Conservation (phyloP, 495 filamentous ascomycete species). For the Staphylotrichum longicolle region DNA sequence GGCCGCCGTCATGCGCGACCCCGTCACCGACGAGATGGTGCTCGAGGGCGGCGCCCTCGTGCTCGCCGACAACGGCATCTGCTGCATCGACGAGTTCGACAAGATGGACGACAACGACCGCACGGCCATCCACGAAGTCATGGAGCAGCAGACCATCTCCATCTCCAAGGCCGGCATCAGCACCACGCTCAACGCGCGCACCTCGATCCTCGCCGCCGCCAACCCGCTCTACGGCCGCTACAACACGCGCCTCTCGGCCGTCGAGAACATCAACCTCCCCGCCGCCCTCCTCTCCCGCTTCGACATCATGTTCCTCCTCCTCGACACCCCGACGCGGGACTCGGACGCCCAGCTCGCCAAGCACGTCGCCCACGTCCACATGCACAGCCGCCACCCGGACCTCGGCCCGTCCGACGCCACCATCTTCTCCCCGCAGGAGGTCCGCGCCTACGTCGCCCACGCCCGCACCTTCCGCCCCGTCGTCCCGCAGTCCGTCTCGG, state of each 20-base stretch:
- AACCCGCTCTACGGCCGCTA: slow-evolving; percentile 98
- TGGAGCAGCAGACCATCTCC: slow-evolving; percentile 99
- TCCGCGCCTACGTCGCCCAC: slow-evolving; percentile 91
- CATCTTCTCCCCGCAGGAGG: slow-evolving; percentile 84
- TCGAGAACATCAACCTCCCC: slow-evolving; percentile 98
- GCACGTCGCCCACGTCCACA: slow-evolving; percentile 96
- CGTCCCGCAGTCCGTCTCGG: slow-evolving; percentile 77
- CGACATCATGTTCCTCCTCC: slow-evolving; percentile 92
- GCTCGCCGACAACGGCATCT: slow-evolving; percentile 95
- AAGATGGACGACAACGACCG: slow-evolving; percentile 98
- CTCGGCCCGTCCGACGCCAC: slow-evolving; percentile 52
- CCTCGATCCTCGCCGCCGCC: slow-evolving; percentile 94
- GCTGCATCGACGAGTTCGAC: slow-evolving; percentile 99
- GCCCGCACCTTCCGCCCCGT: slow-evolving; percentile 83
- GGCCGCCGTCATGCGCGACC: slow-evolving; percentile 96
- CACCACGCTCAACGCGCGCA: slow-evolving; percentile 92
- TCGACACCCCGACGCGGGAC: slow-evolving; percentile 87
- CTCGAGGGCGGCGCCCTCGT: slow-evolving; percentile 95
- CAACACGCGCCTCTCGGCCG: slow-evolving; percentile 92
- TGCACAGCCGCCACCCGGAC: slow-evolving; percentile 93
- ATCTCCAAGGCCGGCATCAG: slow-evolving; percentile 98
- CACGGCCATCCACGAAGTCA: slow-evolving; percentile 98
- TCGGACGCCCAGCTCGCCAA: slow-evolving; percentile 88
- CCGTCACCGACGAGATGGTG: slow-evolving; percentile 98
- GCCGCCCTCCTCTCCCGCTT: slow-evolving; percentile 95